Evolutionary conservation across 345 rosid species (phyloP).

Genomic region (Trapa bicornis): DNA sequence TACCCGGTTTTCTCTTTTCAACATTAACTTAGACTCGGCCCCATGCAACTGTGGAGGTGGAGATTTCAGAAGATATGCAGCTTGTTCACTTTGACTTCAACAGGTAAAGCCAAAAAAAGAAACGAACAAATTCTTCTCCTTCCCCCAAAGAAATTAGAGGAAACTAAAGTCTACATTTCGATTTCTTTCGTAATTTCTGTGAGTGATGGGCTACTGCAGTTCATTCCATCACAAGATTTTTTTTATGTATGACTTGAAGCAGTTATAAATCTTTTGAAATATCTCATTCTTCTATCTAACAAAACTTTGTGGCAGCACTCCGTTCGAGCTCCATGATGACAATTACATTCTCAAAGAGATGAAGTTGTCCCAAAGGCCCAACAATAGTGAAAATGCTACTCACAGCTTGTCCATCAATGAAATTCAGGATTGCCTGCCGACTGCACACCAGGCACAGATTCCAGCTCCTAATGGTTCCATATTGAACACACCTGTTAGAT

Average conservation of each 20-base stretch:
- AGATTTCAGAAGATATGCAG: slow-evolving; percentile 99
- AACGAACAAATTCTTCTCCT: background rate
- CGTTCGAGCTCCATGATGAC: slow-evolving; percentile 97
- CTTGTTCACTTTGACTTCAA: slow-evolving; percentile 96
- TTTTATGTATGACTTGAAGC: background rate
- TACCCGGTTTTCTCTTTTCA: background rate
- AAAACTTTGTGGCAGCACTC: slow-evolving; percentile 48
- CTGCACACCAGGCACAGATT: slow-evolving; percentile 11
- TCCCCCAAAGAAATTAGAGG: background rate
- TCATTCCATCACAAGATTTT: background rate
- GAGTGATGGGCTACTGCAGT: background rate
- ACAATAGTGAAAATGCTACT: slow-evolving; percentile 21
- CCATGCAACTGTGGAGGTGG: slow-evolving; percentile 98
- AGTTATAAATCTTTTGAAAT: background rate
- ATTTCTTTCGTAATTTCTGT: background rate
- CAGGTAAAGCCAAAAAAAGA: slow-evolving; percentile 35
- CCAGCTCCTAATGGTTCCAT: slow-evolving; percentile 27
- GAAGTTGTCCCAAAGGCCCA: slow-evolving; percentile 60
- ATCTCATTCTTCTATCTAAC: background rate
- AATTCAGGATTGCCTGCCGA: slow-evolving; percentile 22
- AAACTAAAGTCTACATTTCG: background rate
- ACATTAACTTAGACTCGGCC: slow-evolving; percentile 67
- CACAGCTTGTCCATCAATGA: slow-evolving; percentile 23
- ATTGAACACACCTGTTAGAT: slow-evolving; percentile 28
- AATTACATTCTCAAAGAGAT: slow-evolving; percentile 92